Base-by-base conservation (phyloP, 345 rosid genomes). In the Citrus inodora region DNA sequence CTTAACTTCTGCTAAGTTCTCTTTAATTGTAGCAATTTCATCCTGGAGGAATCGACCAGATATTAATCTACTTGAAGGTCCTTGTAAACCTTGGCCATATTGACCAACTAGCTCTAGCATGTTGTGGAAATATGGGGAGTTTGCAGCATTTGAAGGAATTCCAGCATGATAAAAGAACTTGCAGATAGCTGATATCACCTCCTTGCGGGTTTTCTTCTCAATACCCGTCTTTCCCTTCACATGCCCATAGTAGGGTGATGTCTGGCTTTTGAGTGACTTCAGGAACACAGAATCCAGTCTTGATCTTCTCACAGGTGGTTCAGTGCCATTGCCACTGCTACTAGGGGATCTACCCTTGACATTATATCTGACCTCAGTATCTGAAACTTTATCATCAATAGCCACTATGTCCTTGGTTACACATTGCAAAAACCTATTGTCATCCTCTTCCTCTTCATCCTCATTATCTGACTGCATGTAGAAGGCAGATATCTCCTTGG, bases 121-220 rank as follows among this genome's bases (percentile, higher is more conserved):
- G 78, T 85, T 90, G 40, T 79, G 89, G 80, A 90, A 90, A 78
- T 86, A 88, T 10, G 87, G 85, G 66, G 91, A 90, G 78, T 82
- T 82, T 32, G 88, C 89, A 63, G 91, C 91, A 69, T 79, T 84
- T 9, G 73, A 55, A 48, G 93, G 92, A 81, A 87, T 83, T 78
- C 93, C 93, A 2, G 89, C 78, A 67, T 90, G 83, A 77, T 88
- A 87, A 65, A 90, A 88, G 83, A 88, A 90, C 75, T 87, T 88
- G 83, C 90, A 87, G 68, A 88, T 88, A 32, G 93, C 85, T 16
- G 89, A 84, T 53, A 79, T 73, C 65, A 90, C 90, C 30, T 90
- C 93, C 80, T 83, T 87, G 38, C 87, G 82, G 66, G 88, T 53
- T 76, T 80, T 88, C 77, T 79, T 84, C 79, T 80, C 86, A 58